Evolutionary conservation across 352 stramenopile genomes (phyloP), one percentile per base, ranked within the genome.

Genomic region (Phytophthora melonis): DNA sequence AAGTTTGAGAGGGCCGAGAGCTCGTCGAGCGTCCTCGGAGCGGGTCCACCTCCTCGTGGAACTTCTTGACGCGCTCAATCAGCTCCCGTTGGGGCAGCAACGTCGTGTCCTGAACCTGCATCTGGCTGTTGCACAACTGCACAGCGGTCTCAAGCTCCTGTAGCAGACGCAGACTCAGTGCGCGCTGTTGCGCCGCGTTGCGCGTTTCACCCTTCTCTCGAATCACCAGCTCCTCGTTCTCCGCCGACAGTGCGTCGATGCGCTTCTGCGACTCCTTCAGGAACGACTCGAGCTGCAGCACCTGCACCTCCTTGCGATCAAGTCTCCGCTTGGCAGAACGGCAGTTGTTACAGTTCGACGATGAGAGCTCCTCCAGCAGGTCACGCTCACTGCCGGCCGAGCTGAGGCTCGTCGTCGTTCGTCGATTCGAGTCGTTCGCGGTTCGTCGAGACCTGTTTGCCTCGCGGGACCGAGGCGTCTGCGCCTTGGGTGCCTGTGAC

Each of bases 261-360:
- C 85, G 81, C 53, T 91, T 91, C 77, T 93, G 87, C 1, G 86
- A 92, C 58, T 94, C 87, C 56, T 94, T 94, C 14, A 93, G 66
- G 55, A 92, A 92, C 10, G 80, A 80, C 75, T 94, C 87, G 58
- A 94, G 81, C 73, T 94, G 86, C 56, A 88, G n/a, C 52, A 93
- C 83, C 74, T 92, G 86, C 47, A 88, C 81, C 32, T 94, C 86
- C 63, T 92, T 91, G 30, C 87, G 78, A 18, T 94, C 87, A 8
- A 94, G 68, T n/a, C 84, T 74, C 5, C 86, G 76, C 56, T 89
- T 87, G 19, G 85, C 78, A 23, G 79, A 76, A 9, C 85, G 80
- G 59, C 87, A 93, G 59, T 82, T 81, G 16, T 34, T 65, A 63
- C 87, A 94, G 30, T 70, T 81, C 11, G 72, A 78, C 0, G 54